phyloP scores from a whole-genome alignment of 352 stramenopile genomes.

The Globisporangium carolinianum region DNA sequence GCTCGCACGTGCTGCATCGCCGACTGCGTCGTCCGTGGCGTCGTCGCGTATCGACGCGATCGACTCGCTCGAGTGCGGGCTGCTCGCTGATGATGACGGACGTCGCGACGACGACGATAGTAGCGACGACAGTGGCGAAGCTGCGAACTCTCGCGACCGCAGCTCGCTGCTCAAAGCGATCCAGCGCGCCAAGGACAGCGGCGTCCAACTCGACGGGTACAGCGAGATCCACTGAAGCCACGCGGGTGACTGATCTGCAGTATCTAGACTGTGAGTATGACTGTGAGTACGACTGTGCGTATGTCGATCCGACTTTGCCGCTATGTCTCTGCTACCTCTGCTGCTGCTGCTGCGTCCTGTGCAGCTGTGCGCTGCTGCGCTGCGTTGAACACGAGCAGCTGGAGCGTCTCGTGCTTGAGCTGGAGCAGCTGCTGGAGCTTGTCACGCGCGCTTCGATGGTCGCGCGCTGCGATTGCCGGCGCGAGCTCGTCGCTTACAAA shows the following conservation, averaged over 20 bases:
- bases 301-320: no score
- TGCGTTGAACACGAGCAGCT: conserved; percentile 48
- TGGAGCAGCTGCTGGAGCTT: conserved; percentile 42
- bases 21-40: neutral
- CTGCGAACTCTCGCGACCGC: neutral
- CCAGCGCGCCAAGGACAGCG: conserved; percentile 19
- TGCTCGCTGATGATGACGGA: neutral
- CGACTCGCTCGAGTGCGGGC: conserved; percentile 15
- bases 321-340: no score
- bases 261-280: no score
- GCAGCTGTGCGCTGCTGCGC: conserved; percentile 19
- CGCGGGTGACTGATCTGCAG: no score
- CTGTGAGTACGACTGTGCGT: neutral
- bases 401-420: conserved; percentile 54
- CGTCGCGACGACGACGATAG: neutral
- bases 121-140: neutral
- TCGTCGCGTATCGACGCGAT: conserved; percentile 4
- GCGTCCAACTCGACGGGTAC: conserved; percentile 19
- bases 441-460: conserved; percentile 28
- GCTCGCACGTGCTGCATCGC: conserved; percentile 1
- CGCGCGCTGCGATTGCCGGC: conserved; percentile 15
- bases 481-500: conserved; percentile 36
- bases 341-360: conserved; percentile 15
- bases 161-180: conserved; percentile 25
- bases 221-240: conserved; percentile 17